Evolutionary conservation across 805 yeast genomes (phyloP), one percentile per base, ranked within the genome.

Genomic region (Candida morakotiae): DNA sequence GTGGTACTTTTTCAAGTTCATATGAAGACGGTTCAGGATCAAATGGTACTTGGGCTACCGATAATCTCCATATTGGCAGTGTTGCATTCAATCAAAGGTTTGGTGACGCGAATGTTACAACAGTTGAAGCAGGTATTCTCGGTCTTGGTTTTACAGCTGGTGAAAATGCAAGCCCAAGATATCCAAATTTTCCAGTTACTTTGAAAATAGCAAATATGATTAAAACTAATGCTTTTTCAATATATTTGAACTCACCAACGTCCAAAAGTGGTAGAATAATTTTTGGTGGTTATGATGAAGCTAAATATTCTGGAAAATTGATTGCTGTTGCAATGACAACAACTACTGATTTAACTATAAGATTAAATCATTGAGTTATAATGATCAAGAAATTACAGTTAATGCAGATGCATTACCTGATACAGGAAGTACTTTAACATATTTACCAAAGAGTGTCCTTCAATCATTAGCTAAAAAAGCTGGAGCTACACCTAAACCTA

Each of bases 111-210:
- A 44, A 43, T 15, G 10, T 14, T 8, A 32, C 41, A 4, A 23
- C 38, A 9, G 25, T 36, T 9, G 15, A 16, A 9, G 28, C 22
- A 25, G 53, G 55, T 35, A 41, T 50, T 27, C 41, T 50, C 17
- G 55, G 55, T 25, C 39, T 50, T 31, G 52, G 52, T 13, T 39
- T 39, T 34, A 60, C 75, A 5, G 83, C 78, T 9, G 67, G 83
- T 37, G 95, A 88, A 57, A 82, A 89, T 1, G 5, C 21, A 19
- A 8, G 8, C 8, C 5, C 21, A 5, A 19, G 8, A 19, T 19
- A 19, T 19, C 21, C 21, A 19, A 66, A 64, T 41, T 43, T 64
- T 19, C 73, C 73, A 5, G 43, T 44, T 25, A 49, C 52, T 15
- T 53, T 67, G 52, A 56, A 57, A 40, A 39, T 47, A 3, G 51